These are phyloP conservation scores for Aspergillus saccharolyticus DNA, from an alignment of 495 filamentous ascomycete genomes.

Conservation along the genomic window DNA sequence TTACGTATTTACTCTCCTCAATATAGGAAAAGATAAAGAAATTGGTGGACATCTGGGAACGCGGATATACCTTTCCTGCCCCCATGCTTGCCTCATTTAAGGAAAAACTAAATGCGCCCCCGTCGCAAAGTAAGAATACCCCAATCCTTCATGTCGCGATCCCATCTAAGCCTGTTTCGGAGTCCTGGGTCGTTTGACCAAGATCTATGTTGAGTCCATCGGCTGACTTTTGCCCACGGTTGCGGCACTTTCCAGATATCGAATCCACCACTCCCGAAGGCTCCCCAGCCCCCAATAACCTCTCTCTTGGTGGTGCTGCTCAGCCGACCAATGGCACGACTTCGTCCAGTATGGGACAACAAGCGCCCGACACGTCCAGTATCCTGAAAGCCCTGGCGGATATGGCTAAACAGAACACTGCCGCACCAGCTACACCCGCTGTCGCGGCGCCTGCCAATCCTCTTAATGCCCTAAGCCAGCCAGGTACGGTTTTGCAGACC, in stretches of 20 bases:
- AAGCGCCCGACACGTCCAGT: slow-evolving; percentile 56
- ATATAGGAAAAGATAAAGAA: slow-evolving; percentile 93
- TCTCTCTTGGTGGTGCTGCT: slow-evolving; percentile 27
- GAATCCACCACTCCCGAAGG: slow-evolving; percentile 77
- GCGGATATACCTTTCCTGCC: slow-evolving; percentile 82
- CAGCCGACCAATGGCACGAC: slow-evolving; percentile 37
- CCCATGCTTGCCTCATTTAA: slow-evolving; percentile 81
- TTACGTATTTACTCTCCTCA: slow-evolving; percentile 45
- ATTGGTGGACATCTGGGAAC: slow-evolving; percentile 96
- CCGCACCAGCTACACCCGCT: slow-evolving; percentile 50
- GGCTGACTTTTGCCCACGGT: not conserved
- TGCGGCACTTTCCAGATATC: slow-evolving; percentile 38
- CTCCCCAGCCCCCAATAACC: slow-evolving; percentile 61
- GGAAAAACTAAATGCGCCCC: slow-evolving; percentile 64
- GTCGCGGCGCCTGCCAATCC: slow-evolving; percentile 46
- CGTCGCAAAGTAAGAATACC: slow-evolving; percentile 58
- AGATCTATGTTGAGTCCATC: not conserved
- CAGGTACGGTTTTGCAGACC: slow-evolving; percentile 38
- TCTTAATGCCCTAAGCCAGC: slow-evolving; percentile 52
- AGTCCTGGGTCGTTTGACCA: not conserved
- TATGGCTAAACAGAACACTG: slow-evolving; percentile 76
- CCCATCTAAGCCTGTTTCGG: slow-evolving; percentile 4
- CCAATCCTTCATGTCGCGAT: not conserved
- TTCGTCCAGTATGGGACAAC: slow-evolving; percentile 28
- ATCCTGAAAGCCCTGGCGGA: slow-evolving; percentile 81